Percentiles rank a stretch among this genome's conserved stretches.
Conservation (phyloP, 768 basidiomycete genomes). For the Pleurotus giganteus region DNA sequence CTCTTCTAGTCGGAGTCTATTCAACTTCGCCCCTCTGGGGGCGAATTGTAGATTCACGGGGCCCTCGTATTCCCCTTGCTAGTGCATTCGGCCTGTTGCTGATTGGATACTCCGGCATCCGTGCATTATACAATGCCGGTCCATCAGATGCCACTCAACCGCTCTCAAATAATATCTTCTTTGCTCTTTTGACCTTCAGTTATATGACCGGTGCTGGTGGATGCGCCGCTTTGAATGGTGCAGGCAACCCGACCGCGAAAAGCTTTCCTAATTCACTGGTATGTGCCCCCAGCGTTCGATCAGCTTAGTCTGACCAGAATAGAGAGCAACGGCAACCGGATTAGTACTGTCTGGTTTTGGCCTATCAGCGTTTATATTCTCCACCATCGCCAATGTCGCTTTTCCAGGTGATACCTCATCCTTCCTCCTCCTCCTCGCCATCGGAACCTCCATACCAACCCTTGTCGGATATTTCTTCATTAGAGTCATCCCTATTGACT, state of each 20-base stretch:
- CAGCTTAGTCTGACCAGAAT: background rate
- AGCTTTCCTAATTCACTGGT: constrained; percentile 70
- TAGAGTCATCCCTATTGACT: constrained; percentile 55
- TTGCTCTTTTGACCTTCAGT: constrained; percentile 56
- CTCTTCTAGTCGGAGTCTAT: constrained; percentile 63
- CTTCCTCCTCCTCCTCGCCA: constrained; percentile 70
- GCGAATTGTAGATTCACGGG: constrained; percentile 68
- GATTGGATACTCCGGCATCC: constrained; percentile 74
- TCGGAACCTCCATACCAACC: constrained; percentile 82
- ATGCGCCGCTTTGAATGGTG: constrained; percentile 63
- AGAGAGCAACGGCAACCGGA: constrained; percentile 76
- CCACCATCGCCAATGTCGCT: constrained; percentile 64
- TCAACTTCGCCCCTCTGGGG: constrained; percentile 80
- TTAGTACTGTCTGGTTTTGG: constrained; percentile 89
- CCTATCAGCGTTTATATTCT: constrained; percentile 91
- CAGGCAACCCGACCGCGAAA: constrained; percentile 81
- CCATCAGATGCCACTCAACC: constrained; percentile 30
- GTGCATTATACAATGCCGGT: constrained; percentile 60
- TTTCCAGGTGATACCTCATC: constrained; percentile 79
- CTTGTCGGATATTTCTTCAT: constrained; percentile 74
- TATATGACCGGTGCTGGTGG: constrained; percentile 79
- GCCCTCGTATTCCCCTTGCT: constrained; percentile 66
- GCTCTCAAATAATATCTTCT: constrained; percentile 42
- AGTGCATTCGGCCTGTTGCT: constrained; percentile 61
- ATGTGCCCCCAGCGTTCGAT: constrained; percentile 14